Percentiles rank a stretch among this genome's conserved stretches.
These are phyloP conservation scores for Hypericum perforatum DNA, from an alignment of 345 rosid genomes.

Conservation along the genomic window DNA sequence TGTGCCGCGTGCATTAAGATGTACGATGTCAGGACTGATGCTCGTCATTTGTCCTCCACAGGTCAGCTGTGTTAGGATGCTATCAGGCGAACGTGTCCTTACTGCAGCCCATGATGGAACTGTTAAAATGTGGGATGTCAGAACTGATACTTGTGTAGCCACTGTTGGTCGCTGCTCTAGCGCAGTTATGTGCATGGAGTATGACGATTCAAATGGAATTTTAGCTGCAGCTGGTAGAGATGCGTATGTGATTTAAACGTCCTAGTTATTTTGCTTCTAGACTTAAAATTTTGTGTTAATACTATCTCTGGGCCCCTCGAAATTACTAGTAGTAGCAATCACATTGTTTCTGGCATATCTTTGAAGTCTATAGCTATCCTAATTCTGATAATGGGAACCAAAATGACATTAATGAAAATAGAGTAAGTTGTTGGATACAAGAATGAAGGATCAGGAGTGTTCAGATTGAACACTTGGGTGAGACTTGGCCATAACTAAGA, in stretches of 20 bases:
- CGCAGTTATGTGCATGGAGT: slow-evolving; percentile 87
- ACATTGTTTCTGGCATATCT: too few relatives aligned
- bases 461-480: too few relatives aligned
- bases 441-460: too few relatives aligned
- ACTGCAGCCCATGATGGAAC: slow-evolving; percentile 89
- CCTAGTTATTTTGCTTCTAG: background rate
- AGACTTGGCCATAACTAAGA: too few relatives aligned
- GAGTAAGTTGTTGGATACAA: too few relatives aligned
- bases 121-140: slow-evolving; percentile 98
- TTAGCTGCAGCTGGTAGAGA: slow-evolving; percentile 98
- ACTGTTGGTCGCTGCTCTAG: slow-evolving; percentile 96
- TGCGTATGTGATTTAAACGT: slow-evolving; percentile 44
- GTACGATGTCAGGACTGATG: slow-evolving; percentile 1
- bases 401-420: too few relatives aligned
- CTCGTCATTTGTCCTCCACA: slow-evolving; percentile 19
- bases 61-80: slow-evolving; percentile 89
- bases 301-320: slow-evolving; percentile 1
- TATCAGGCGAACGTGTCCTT: slow-evolving; percentile 93
- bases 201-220: slow-evolving; percentile 93
- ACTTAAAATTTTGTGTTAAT: background rate
- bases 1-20: background rate
- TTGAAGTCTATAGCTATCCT: too few relatives aligned
- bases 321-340: background rate
- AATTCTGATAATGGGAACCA: too few relatives aligned
- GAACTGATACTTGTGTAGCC: slow-evolving; percentile 95